Conservation (phyloP, 139 green algal genomes). For the Chlorella sorokiniana region DNA sequence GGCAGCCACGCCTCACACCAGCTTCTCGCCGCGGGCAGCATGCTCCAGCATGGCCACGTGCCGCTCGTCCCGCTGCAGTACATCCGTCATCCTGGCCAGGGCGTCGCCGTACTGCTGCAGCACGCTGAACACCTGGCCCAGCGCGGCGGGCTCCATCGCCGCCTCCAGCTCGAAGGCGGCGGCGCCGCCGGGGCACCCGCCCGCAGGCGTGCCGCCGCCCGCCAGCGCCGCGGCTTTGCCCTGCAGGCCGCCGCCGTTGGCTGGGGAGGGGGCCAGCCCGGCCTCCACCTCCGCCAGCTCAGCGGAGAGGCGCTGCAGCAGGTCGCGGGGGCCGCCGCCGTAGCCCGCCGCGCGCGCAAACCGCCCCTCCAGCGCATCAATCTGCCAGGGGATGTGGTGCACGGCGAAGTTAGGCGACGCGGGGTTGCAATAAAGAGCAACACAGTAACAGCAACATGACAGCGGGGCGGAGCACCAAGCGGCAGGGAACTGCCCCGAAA, state of each 20-base stretch:
- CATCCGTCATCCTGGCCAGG: slow-evolving; percentile 37
- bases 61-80: slow-evolving; percentile 33
- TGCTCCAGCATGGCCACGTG: slow-evolving; percentile 46
- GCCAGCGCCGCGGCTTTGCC: slow-evolving; percentile 38
- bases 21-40: neutral
- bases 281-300: slow-evolving; percentile 41
- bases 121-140: slow-evolving; percentile 21
- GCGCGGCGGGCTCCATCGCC: neutral
- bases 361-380: slow-evolving; percentile 54
- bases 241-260: slow-evolving; percentile 23
- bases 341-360: slow-evolving; percentile 49
- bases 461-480: too few species aligned
- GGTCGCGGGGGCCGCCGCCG: neutral
- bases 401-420: too few species aligned
- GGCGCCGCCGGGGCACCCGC: slow-evolving; percentile 31
- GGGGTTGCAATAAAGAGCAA: too few species aligned
- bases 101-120: slow-evolving; percentile 36
- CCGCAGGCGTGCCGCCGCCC: slow-evolving; percentile 34
- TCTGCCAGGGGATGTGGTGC: too few species aligned
- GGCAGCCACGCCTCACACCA: too few species aligned
- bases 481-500: too few species aligned
- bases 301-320: slow-evolving; percentile 23
- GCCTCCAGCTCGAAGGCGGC: slow-evolving; percentile 4
- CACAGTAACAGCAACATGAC: too few species aligned
- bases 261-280: slow-evolving; percentile 16